A percentile compares a stretch with the other conserved stretches of the same genome.
These are phyloP conservation scores for Pisolithus orientalis DNA, from an alignment of 768 basidiomycete species.

Conservation along the genomic window DNA sequence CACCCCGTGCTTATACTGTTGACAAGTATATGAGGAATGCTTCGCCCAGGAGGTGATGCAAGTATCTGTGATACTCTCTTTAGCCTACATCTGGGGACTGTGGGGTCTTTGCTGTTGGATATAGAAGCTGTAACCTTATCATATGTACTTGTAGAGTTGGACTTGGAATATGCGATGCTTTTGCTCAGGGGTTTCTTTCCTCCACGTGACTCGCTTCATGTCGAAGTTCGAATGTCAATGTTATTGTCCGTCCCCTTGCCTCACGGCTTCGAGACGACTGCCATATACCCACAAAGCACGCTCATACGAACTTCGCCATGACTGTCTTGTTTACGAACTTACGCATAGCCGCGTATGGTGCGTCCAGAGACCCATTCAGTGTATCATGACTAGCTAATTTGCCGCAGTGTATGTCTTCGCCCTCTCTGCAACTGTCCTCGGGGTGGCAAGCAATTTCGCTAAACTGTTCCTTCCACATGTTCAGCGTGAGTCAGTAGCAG, in stretches of 20 bases:
- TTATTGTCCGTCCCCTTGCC: too few species aligned
- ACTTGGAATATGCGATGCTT: background rate
- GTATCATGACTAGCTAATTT: conserved; percentile 15
- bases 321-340: conserved; percentile 56
- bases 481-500: conserved; percentile 42
- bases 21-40: conserved; percentile 36
- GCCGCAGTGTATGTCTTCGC: conserved; percentile 31
- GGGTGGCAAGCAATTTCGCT: conserved; percentile 63
- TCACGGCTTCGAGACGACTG: conserved; percentile 5
- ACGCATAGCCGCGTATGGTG: conserved; percentile 47
- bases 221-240: too few species aligned
- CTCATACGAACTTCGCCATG: conserved; percentile 30
- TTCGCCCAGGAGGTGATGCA: conserved; percentile 39
- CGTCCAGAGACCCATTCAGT: conserved; percentile 16
- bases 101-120: background rate
- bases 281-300: conserved; percentile 2
- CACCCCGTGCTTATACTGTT: conserved; percentile 21
- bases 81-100: conserved; percentile 8
- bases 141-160: conserved; percentile 11
- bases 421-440: conserved; percentile 50
- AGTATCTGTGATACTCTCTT: conserved; percentile 6
- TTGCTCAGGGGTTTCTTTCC: background rate
- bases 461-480: conserved; percentile 57
- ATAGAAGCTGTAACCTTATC: conserved; percentile 2
- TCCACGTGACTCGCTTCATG: background rate